Base-by-base conservation (phyloP, 2,329 filamentous ascomycete species). In the Xylogone sp. region DNA sequence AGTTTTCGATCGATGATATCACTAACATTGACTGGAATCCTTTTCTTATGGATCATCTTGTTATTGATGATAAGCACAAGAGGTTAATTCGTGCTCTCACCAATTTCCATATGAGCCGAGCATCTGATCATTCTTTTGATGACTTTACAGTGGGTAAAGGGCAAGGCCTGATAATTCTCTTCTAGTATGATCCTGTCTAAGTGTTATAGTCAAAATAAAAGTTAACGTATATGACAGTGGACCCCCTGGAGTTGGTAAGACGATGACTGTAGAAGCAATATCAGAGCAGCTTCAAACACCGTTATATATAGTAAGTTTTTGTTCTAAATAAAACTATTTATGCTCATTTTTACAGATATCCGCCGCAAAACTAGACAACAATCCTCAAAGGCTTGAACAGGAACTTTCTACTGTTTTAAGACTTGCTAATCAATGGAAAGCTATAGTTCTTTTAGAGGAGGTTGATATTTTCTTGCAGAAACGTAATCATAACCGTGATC, bases 361-460 rank as follows among this genome's bases (percentile, higher is more conserved):
- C 21, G 21, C 47, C 1, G 34, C 13, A 22, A 19, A 49, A 9
- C 16, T 49, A 13, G 29, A 42, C 21, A 42, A 18, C 9, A 13
- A 44, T 10, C 24, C 24, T 27, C 5, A 27, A 27, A 27, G 10
- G 10, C 24, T 27, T 27, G 24, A 27, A 65, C 71, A 71, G 12
- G 83, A 84, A 59, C 75, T 90, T 24, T 80, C 79, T 60, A 80
- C 79, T 55, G 84, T 87, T 51, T 76, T 92, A 52, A 84, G 88
- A 62, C 84, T 91, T 51, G 86, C 87, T 1, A 83, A 87, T 57
- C 77, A 76, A 1, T 90, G 86, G 86, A 82, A 84, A 45, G 85
- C 84, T 0, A 81, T 90, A 2, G 72, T 90, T 1, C 75, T 90
- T 4, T 78, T 90, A 2, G 86, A 90, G 61, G 86, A 90, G 70